phyloP scores from a whole-genome alignment of 495 filamentous ascomycete species.

The Usnea hakonensis region DNA sequence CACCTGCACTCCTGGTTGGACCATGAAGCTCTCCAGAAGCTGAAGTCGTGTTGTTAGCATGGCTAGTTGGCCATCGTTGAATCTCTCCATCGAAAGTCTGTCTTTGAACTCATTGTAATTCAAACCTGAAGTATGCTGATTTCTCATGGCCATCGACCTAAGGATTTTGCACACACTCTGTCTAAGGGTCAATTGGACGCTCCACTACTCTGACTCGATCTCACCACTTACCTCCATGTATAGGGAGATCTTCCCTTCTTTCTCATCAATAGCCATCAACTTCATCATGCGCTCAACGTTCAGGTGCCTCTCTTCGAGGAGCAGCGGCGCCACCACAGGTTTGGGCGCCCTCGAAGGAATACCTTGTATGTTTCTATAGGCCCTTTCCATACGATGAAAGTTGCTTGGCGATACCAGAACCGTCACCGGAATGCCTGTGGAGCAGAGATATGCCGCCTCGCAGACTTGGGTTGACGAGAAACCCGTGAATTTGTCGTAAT shows the following conservation, averaged over 20 bases:
- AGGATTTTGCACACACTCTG: conserved; percentile 42
- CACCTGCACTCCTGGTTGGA: background rate
- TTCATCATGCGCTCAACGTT: conserved; percentile 57
- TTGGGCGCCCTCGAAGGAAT: conserved; percentile 14
- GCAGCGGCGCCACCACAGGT: conserved; percentile 42
- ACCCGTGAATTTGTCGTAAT: conserved; percentile 56
- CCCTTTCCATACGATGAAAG: conserved; percentile 36
- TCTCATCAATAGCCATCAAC: conserved; percentile 55
- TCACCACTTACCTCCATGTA: conserved; percentile 47
- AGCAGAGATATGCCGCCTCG: conserved; percentile 61
- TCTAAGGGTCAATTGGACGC: conserved; percentile 1
- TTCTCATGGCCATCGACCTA: conserved; percentile 47
- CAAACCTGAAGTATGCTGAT: conserved; percentile 34
- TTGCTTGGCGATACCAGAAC: conserved; percentile 61
- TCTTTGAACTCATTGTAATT: conserved; percentile 46
- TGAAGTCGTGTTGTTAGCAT: conserved; percentile 35
- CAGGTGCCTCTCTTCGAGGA: conserved; percentile 51
- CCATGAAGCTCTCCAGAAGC: conserved; percentile 40
- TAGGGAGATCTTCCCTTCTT: conserved; percentile 42
- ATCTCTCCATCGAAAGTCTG: conserved; percentile 16
- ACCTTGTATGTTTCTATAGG: conserved; percentile 30
- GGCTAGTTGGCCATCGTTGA: conserved; percentile 28
- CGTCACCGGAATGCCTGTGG: conserved; percentile 46
- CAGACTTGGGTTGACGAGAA: conserved; percentile 49
- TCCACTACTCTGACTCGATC: background rate